Conservation (phyloP, 169 alveolate species). For the Plasmodium knowlesi region DNA sequence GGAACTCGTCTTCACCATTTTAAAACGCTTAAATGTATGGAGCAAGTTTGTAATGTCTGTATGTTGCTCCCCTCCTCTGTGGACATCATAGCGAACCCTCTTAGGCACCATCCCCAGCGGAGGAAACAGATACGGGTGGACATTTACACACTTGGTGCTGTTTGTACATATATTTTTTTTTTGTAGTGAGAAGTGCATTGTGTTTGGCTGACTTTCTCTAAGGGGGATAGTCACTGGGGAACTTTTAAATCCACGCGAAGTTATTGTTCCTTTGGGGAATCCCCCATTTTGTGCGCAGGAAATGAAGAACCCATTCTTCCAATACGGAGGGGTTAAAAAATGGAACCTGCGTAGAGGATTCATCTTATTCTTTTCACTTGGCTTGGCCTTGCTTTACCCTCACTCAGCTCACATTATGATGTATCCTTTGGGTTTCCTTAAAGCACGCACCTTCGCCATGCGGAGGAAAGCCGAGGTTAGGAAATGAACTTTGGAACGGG, state of each 20-base stretch:
- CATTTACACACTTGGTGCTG: background rate
- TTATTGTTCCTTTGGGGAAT: background rate
- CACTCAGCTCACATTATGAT: background rate
- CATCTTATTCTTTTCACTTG: background rate
- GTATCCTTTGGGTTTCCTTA: no score
- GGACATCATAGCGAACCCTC: background rate
- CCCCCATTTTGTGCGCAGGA: background rate
- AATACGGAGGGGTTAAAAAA: background rate
- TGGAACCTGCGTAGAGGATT: background rate
- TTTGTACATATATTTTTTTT: background rate
- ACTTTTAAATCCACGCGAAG: background rate
- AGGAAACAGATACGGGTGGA: background rate
- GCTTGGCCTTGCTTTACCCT: background rate
- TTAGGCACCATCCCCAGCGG: background rate
- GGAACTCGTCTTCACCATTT: conserved; percentile 89
- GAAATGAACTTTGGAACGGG: background rate
- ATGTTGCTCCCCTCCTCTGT: background rate
- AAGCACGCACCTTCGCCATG: background rate
- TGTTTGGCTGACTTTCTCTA: background rate
- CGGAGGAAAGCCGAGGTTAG: background rate
- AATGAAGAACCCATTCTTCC: conserved; percentile 7
- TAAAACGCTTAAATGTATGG: conserved; percentile 76
- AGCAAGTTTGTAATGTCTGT: background rate
- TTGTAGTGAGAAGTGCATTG: background rate
- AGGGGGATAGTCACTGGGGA: background rate